Percentiles rank a stretch among this genome's conserved stretches.
phyloP scores from a whole-genome alignment of 108 stramenopile species.

The Bacterosira constricta region DNA sequence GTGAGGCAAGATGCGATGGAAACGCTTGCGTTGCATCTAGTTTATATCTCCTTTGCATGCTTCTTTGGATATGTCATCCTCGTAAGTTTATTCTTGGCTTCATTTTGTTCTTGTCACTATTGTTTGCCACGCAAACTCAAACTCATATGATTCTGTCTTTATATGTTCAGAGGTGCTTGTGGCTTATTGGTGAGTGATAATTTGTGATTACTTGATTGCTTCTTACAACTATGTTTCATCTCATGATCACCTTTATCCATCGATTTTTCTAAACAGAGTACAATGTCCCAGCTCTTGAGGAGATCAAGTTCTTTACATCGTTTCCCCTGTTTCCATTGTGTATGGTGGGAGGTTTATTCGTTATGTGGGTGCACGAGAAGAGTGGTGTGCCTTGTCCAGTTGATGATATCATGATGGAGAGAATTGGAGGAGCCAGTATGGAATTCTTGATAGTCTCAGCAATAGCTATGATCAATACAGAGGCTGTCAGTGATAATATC shows the following conservation, averaged over 20 bases:
- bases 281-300: neutral
- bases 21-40: neutral
- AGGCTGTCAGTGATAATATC: conserved; percentile 1
- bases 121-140: too few species aligned
- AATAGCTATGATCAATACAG: neutral
- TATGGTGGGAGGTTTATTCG: neutral
- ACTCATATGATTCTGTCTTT: too few species aligned
- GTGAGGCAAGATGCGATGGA: conserved; percentile 5
- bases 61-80: neutral
- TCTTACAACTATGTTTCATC: too few species aligned
- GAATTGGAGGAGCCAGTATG: conserved; percentile 1
- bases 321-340: neutral
- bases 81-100: neutral
- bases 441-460: conserved; percentile 1
- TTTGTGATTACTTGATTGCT: too few species aligned
- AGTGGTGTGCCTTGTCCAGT: neutral
- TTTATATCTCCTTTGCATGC: neutral
- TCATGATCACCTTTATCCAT: too few species aligned
- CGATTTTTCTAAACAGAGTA: too few species aligned
- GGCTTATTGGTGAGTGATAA: too few species aligned
- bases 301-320: conserved; percentile 1
- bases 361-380: conserved; percentile 4
- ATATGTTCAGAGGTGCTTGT: too few species aligned
- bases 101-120: too few species aligned
- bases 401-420: neutral